A percentile compares a stretch with the other conserved stretches of the same genome.
These are phyloP conservation scores for Pseudogymnoascus sp. DNA, from an alignment of 2,329 filamentous ascomycete species.

Conservation along the genomic window DNA sequence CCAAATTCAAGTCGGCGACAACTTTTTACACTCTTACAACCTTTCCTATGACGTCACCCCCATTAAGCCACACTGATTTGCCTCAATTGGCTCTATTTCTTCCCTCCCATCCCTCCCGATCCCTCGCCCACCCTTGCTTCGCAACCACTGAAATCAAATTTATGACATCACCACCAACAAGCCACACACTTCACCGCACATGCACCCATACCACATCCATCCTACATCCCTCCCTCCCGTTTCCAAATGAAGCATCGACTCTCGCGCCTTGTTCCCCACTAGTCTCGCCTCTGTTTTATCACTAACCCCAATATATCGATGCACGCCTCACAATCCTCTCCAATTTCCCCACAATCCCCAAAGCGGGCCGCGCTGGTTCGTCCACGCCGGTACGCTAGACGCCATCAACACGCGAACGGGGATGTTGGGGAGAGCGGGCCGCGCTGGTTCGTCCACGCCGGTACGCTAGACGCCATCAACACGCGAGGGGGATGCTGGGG, in stretches of 20 bases:
- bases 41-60: neutral
- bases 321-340: neutral
- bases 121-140: neutral
- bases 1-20: neutral
- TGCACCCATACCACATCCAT: neutral
- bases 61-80: neutral
- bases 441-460: neutral
- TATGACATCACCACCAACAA: neutral
- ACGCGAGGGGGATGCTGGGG: neutral
- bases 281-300: neutral
- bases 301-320: neutral
- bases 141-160: neutral
- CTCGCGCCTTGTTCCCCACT: neutral
- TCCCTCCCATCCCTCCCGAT: neutral
- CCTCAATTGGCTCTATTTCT: neutral
- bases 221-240: neutral
- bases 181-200: neutral
- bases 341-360: neutral
- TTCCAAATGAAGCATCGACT: neutral
- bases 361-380: neutral
- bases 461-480: neutral
- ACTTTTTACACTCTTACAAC: neutral
- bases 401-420: neutral
- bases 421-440: neutral
- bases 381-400: neutral